phyloP scores from a whole-genome alignment of 2,329 filamentous ascomycete genomes.

The Alternaria brassicicola region DNA sequence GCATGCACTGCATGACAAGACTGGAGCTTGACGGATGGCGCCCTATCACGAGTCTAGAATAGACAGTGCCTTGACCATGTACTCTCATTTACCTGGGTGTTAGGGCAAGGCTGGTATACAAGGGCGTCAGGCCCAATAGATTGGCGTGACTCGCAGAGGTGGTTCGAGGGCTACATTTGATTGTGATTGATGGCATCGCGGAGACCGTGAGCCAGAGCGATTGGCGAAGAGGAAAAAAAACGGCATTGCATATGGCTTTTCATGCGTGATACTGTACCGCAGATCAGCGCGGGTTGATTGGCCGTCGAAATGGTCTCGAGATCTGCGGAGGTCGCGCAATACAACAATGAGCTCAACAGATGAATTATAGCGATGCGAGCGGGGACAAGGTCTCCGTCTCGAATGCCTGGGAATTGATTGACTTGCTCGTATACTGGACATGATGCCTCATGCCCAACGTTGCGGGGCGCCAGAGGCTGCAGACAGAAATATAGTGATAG shows the following conservation, averaged over 20 bases:
- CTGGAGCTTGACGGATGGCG: constrained; percentile 28
- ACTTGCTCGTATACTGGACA: constrained; percentile 43
- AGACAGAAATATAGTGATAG: constrained; percentile 27
- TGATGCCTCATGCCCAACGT: constrained; percentile 34
- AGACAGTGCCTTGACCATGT: constrained; percentile 24
- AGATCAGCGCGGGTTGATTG: constrained; percentile 46
- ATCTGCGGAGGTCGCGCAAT: constrained; percentile 22
- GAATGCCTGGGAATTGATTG: constrained; percentile 43
- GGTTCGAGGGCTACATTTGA: constrained; percentile 14
- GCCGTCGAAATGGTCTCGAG: constrained; percentile 21
- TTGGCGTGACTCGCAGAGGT: constrained; percentile 7
- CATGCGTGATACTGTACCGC: constrained; percentile 34
- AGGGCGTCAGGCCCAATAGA: constrained; percentile 27
- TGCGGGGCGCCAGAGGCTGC: constrained; percentile 24
- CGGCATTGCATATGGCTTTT: constrained; percentile 42
- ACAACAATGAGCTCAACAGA: constrained; percentile 27
- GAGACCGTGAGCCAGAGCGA: constrained; percentile 21
- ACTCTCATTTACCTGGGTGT: constrained; percentile 22
- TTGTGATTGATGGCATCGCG: constrained; percentile 19
- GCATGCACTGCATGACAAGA: constrained; percentile 32
- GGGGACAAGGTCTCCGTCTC: constrained; percentile 28
- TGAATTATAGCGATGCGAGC: constrained; percentile 28
- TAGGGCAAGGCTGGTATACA: constrained; percentile 31
- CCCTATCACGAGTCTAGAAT: constrained; percentile 31
- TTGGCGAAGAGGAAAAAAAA: constrained; percentile 45